Evolutionary conservation across 192 early-diverging fungal genomes (phyloP).

Genomic region (Rhizoclosmatium sp.): DNA sequence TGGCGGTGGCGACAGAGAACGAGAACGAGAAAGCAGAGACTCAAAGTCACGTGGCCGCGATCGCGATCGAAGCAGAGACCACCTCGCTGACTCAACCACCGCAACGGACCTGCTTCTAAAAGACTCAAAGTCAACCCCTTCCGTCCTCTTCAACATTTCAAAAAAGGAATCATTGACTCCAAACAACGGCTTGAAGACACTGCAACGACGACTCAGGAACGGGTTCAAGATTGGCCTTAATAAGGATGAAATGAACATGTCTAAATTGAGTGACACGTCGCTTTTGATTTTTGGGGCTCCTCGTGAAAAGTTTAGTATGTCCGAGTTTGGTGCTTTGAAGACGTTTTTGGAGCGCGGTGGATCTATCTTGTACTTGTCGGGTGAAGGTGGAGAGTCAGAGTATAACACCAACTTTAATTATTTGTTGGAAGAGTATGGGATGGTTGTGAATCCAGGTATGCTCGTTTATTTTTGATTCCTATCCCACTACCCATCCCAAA

Average conservation of each 20-base stretch:
- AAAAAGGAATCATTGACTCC: constrained; percentile 65
- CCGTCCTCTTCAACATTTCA: constrained; percentile 60
- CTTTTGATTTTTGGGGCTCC: constrained; percentile 68
- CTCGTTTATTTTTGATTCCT: neutral
- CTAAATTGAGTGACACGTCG: constrained; percentile 57
- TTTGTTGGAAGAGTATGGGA: constrained; percentile 70
- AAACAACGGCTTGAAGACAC: constrained; percentile 58
- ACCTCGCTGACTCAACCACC: neutral
- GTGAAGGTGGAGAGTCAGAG: constrained; percentile 68
- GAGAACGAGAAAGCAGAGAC: constrained; percentile 4
- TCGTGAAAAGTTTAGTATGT: constrained; percentile 66
- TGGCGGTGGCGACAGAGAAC: constrained; percentile 6
- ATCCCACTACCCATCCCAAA: neutral
- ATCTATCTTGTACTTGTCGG: constrained; percentile 66
- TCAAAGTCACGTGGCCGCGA: neutral
- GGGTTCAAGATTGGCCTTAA: constrained; percentile 62
- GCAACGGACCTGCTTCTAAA: neutral
- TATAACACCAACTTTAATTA: constrained; percentile 73
- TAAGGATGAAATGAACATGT: constrained; percentile 64
- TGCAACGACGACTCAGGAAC: constrained; percentile 56
- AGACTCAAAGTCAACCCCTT: constrained; percentile 35
- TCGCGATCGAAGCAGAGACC: neutral
- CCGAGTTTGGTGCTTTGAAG: constrained; percentile 68
- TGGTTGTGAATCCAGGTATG: constrained; percentile 66
- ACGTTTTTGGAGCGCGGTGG: constrained; percentile 65